Evolutionary conservation across 2,329 filamentous ascomycete genomes (phyloP).

Genomic region (Penicillium occitanis): DNA sequence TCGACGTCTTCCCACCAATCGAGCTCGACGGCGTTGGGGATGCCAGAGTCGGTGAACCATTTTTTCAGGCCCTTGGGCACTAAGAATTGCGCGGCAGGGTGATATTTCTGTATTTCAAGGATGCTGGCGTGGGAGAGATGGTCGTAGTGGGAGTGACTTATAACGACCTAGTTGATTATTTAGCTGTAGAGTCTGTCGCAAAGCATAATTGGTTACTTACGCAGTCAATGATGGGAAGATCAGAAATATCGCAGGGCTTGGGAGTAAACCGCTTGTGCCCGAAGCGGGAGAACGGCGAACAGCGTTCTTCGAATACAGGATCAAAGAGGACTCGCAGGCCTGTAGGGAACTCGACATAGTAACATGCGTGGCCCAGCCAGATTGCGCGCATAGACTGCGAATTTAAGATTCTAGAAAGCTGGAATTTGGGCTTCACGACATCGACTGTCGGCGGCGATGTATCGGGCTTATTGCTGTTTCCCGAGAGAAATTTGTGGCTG

Average conservation of each 20-base stretch:
- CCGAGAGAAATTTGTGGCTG: slow-evolving; percentile 22
- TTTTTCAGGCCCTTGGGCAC: slow-evolving; percentile 21
- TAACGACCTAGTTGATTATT: slow-evolving; percentile 17
- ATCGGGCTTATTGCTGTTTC: slow-evolving; percentile 22
- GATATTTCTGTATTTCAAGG: slow-evolving; percentile 20
- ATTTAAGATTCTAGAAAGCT: slow-evolving; percentile 16
- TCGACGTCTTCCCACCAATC: slow-evolving; percentile 23
- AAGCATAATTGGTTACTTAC: slow-evolving; percentile 11
- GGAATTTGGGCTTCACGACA: slow-evolving; percentile 22
- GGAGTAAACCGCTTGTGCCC: slow-evolving; percentile 22
- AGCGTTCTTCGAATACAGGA: slow-evolving; percentile 80
- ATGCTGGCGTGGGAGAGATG: slow-evolving; percentile 21
- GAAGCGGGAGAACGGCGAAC: slow-evolving; percentile 65
- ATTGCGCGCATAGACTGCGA: slow-evolving; percentile 59
- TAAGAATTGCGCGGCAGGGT: slow-evolving; percentile 20
- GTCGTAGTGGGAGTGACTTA: slow-evolving; percentile 23
- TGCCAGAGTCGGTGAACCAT: slow-evolving; percentile 21
- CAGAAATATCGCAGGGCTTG: slow-evolving; percentile 18
- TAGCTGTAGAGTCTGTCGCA: neutral
- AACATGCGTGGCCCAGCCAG: slow-evolving; percentile 89
- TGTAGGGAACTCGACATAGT: slow-evolving; percentile 77
- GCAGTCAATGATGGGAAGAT: slow-evolving; percentile 21
- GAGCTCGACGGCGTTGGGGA: slow-evolving; percentile 18
- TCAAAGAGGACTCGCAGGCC: slow-evolving; percentile 83
- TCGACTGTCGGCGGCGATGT: slow-evolving; percentile 21